Evolutionary conservation across 2,329 filamentous ascomycete genomes (phyloP), one percentile per base, ranked within the genome.

Genomic region (Paraconiothyrium sp.): DNA sequence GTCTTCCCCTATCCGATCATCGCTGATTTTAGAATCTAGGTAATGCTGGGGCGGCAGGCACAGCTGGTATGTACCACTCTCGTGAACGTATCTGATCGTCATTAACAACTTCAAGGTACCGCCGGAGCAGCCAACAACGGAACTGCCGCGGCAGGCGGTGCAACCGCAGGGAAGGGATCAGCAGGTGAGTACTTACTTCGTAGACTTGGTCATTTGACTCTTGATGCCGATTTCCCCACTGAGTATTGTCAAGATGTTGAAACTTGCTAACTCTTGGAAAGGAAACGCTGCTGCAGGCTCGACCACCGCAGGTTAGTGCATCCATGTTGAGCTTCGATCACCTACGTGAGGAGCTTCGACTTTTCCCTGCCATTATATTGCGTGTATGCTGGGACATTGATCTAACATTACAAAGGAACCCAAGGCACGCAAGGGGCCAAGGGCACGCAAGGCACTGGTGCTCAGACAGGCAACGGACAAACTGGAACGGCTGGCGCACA

Each of bases 61-160:
- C 63, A 46, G 20, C 43, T 24, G 43, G 20, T 24, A 41, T 3
- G 39, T 20, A 3, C 10, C 4, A 41, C 39, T 41, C 8, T 3
- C 39, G n/a, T 14, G 39, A n/a, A 7, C 2, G n/a, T n/a, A 16
- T n/a, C 16, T 41, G 16, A 20, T 37, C 39, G 13, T 16, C 16
- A n/a, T 14, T 41, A 41, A 41, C 39, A 3, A n/a, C 6, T n/a
- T 20, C 16, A 41, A 41, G 39, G 39, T 6, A 58, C 58, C 48
- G 49, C 54, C 3, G 50, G 35, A n/a, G 51, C 56, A 13, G 57
- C 60, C 5, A 60, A 51, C 16, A 60, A 58, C 14, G 55, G 55
- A 41, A 49, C 44, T 3, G 55, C 44, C 5, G 22, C 43, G 4
- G 51, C 58, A 2, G 44, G 27, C 35, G 44, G 27, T 34, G 16